Conservation (phyloP, 306 rosid genomes). For the Adenanthera pavonina region DNA sequence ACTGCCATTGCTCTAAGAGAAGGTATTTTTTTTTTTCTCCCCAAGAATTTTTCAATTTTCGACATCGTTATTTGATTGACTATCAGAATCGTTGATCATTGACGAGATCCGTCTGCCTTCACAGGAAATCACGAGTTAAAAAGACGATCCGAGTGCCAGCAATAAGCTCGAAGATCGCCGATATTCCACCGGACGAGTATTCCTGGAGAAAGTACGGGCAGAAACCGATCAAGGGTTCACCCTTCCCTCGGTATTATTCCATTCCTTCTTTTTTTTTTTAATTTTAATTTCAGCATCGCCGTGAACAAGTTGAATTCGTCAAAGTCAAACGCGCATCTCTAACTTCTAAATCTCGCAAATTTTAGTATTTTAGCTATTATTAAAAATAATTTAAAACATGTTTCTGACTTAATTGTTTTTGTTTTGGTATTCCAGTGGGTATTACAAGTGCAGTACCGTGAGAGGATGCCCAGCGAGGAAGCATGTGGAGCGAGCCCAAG, state of each 20-base stretch:
- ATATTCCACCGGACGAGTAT: conserved; percentile 73
- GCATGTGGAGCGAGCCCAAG: conserved; percentile 76
- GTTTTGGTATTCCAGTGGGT: conserved; percentile 51
- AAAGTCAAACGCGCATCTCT: conserved; percentile 37
- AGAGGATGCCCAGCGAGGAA: conserved; percentile 88
- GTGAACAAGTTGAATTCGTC: neutral
- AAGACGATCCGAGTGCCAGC: conserved; percentile 70
- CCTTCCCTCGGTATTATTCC: conserved; percentile 64
- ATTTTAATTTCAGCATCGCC: too few species aligned
- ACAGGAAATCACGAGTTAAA: conserved; percentile 64
- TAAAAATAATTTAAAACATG: neutral
- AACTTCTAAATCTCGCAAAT: neutral
- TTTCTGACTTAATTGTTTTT: neutral
- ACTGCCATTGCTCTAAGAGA: conserved; percentile 79
- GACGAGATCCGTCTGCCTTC: neutral
- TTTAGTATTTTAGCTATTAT: neutral
- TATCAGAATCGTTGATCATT: neutral
- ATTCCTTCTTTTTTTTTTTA: neutral
- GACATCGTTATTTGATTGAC: neutral
- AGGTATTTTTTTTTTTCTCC: conserved; percentile 50
- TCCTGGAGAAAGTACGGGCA: conserved; percentile 91
- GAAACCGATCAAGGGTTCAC: conserved; percentile 87
- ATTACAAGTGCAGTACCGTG: conserved; percentile 77
- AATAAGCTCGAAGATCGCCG: conserved; percentile 67
- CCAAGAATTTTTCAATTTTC: neutral